Conservation (phyloP, 495 filamentous ascomycete species). For the Aspergillus biplanus region DNA sequence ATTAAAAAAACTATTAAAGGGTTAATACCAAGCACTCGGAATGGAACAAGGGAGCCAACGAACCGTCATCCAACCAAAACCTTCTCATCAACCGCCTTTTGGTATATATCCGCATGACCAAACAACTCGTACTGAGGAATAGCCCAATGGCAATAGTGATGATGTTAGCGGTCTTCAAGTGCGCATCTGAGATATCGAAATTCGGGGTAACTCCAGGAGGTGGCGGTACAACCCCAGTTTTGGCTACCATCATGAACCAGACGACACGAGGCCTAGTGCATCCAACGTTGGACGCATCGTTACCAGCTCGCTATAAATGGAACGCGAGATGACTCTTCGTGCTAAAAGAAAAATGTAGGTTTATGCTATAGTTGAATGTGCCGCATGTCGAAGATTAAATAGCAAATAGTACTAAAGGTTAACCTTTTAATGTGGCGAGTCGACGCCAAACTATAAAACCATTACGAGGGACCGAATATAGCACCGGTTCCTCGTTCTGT, state of each 20-base stretch:
- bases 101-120: constrained; percentile 19
- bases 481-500: no score
- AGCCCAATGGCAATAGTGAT: not conserved
- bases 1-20: not conserved
- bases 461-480: no score
- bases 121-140: constrained; percentile 5
- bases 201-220: constrained; percentile 9
- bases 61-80: constrained; percentile 25
- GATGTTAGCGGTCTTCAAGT: constrained; percentile 2
- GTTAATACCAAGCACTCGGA: not conserved
- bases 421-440: no score
- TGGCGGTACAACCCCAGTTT: not conserved
- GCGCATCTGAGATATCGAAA: not conserved
- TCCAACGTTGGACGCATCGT: not conserved
- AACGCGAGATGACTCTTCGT: no score
- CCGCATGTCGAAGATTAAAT: no score
- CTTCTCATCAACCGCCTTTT: constrained; percentile 12
- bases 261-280: not conserved
- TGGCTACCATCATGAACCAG: not conserved
- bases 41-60: not conserved
- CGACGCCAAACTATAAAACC: no score
- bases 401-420: no score
- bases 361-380: no score
- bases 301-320: no score
- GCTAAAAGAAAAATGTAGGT: no score